phyloP scores from a whole-genome alignment of 2,329 filamentous ascomycete genomes.

The Claviceps fusiformis region DNA sequence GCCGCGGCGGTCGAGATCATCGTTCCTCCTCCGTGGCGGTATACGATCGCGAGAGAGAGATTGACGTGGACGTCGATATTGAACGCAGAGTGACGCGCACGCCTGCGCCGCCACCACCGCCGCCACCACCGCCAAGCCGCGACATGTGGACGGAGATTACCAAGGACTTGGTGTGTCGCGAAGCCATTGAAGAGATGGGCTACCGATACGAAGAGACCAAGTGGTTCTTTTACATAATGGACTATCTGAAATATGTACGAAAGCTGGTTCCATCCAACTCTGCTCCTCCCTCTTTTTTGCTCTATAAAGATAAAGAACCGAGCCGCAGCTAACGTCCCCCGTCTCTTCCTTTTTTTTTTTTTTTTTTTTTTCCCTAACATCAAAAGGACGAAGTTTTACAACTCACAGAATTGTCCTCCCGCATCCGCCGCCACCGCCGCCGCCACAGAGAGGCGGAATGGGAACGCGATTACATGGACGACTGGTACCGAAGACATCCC shows the following conservation, averaged over 20 bases:
- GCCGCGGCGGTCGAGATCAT: slow-evolving; percentile 16
- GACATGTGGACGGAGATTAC: slow-evolving; percentile 96
- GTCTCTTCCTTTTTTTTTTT: neutral
- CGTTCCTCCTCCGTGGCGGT: slow-evolving; percentile 29
- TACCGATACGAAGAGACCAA: slow-evolving; percentile 89
- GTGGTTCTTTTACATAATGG: slow-evolving; percentile 81
- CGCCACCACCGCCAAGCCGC: slow-evolving; percentile 31
- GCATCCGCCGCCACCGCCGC: slow-evolving; percentile 55
- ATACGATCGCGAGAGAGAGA: slow-evolving; percentile 30
- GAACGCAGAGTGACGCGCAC: slow-evolving; percentile 31
- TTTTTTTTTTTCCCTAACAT: neutral
- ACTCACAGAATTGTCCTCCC: slow-evolving; percentile 69
- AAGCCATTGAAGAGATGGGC: slow-evolving; percentile 72
- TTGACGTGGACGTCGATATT: slow-evolving; percentile 42
- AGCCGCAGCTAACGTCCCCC: neutral
- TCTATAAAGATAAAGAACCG: neutral
- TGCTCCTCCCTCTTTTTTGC: too few species aligned
- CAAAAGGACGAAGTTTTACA: slow-evolving; percentile 74
- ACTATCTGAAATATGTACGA: slow-evolving; percentile 78
- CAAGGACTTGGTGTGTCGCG: slow-evolving; percentile 74
- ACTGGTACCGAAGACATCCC: slow-evolving; percentile 30
- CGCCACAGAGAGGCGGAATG: slow-evolving; percentile 41
- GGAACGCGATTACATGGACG: slow-evolving; percentile 43
- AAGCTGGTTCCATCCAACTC: neutral
- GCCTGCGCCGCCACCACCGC: slow-evolving; percentile 15